phyloP scores from a whole-genome alignment of 2,329 filamentous ascomycete genomes.

The Cladophialophora immunda region DNA sequence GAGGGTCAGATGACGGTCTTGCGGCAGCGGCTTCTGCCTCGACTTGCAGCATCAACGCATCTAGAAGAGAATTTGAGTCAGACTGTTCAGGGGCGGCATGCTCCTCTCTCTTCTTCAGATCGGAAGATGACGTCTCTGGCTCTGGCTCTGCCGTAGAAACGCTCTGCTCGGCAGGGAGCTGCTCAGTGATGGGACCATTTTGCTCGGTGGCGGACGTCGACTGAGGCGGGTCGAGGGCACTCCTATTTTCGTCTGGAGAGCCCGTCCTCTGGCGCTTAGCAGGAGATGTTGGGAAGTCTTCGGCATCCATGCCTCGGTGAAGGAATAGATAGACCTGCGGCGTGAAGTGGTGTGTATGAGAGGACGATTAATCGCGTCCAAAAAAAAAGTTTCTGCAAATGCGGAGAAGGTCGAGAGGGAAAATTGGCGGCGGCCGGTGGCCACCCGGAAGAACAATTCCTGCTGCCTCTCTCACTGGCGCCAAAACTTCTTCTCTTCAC shows the following conservation, averaged over 20 bases:
- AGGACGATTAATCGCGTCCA: background rate
- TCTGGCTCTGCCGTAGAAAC: background rate
- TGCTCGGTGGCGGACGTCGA: background rate
- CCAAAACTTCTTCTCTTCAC: background rate
- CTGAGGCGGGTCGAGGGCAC: constrained; percentile 5
- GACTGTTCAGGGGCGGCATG: background rate
- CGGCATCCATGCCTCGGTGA: constrained; percentile 28
- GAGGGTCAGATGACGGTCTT: background rate
- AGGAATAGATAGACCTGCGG: background rate
- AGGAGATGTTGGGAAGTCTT: constrained; percentile 39
- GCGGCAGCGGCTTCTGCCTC: constrained; percentile 34
- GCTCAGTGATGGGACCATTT: background rate
- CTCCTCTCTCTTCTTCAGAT: background rate
- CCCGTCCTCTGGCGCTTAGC: constrained; percentile 37
- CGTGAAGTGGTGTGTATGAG: background rate
- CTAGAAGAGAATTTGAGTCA: constrained; percentile 34
- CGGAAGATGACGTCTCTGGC: background rate
- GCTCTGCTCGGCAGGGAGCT: background rate
- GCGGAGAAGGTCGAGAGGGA: constrained; percentile 12
- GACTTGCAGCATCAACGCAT: constrained; percentile 40
- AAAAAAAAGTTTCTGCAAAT: constrained; percentile 17
- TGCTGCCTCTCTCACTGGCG: background rate
- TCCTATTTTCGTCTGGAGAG: constrained; percentile 26
- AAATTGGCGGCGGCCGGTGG: background rate
- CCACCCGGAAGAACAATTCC: constrained; percentile 1